Evolutionary conservation across 176 grass and related monocot species (phyloP), one percentile per base, ranked within the genome.

Genomic region (Oryza meyeriana): DNA sequence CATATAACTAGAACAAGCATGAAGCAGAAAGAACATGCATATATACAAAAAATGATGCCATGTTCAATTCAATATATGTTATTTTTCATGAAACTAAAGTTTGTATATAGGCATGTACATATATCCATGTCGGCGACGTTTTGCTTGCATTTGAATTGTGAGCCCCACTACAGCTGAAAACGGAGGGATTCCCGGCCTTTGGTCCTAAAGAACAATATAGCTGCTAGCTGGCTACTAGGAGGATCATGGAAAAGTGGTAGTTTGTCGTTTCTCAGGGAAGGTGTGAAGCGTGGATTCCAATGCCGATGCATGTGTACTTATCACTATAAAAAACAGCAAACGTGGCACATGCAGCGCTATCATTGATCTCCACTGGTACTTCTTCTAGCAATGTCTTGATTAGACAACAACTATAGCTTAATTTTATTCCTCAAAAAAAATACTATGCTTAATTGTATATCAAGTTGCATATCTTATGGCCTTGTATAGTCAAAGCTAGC

Each of bases 221-320:
- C 50, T 64, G 31, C 12, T 38, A 9, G 65, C 7, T 55, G 50
- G 50, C 50, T 8, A n/a, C 45, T 65, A 26, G 41, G 50, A 70
- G 42, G 74, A 83, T 52, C 72, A 64, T 78, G 66, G 79, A 88
- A 88, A 88, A 88, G 86, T 88, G 79, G 25, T 66, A 25, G 31
- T 83, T 88, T 83, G 86, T 88, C 74, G 32, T 71, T 69, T 88
- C 25, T 79, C 73, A 11, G 74, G 86, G 66, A 42, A 65, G 79
- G 79, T 34, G 18, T 29, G 61, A 3, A 81, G 78, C 75, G 50
- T 20, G 71, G 5, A 42, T 61, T 40, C 58, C 42, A 73, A 63
- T 22, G 40, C 32, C 24, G 16, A 6, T 58, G 13, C 29, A 64
- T 36, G n/a, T 33, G 55, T 34, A 52, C 41, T 73, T 24, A 26